These are phyloP conservation scores for Gossypium trilobum DNA, from an alignment of 441 rosid genomes.

Conservation along the genomic window DNA sequence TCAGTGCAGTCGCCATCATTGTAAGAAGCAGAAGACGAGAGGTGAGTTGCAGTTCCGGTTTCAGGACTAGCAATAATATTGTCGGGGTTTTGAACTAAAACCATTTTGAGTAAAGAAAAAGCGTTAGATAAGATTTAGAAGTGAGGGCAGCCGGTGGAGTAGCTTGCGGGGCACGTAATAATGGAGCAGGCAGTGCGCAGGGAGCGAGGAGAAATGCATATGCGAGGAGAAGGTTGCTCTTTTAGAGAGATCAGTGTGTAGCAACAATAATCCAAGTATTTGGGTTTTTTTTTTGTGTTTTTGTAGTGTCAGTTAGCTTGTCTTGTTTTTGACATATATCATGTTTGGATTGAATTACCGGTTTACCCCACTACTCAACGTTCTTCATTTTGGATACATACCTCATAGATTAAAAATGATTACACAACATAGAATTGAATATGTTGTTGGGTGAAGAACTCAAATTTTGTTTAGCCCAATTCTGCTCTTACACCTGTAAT, in stretches of 20 bases:
- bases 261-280: not conserved
- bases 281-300: not conserved
- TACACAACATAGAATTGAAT: no score
- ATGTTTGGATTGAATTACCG: not conserved
- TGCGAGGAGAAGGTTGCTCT: not conserved
- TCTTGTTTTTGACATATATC: not conserved
- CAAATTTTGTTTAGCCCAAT: no score
- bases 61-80: not conserved
- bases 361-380: not conserved
- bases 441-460: no score
- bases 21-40: not conserved
- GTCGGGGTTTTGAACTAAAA: conserved; percentile 5
- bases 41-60: not conserved
- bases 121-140: not conserved
- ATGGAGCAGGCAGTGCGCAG: conserved; percentile 16
- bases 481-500: no score
- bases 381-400: not conserved
- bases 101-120: conserved; percentile 8
- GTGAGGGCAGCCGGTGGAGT: not conserved
- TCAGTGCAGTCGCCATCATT: conserved; percentile 3
- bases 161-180: conserved; percentile 22
- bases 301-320: not conserved
- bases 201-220: conserved; percentile 19
- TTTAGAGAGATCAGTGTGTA: not conserved
- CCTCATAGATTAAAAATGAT: no score